Conservation (phyloP, 2,329 filamentous ascomycete genomes). For the Aspergillus pseudoviridinutans region DNA sequence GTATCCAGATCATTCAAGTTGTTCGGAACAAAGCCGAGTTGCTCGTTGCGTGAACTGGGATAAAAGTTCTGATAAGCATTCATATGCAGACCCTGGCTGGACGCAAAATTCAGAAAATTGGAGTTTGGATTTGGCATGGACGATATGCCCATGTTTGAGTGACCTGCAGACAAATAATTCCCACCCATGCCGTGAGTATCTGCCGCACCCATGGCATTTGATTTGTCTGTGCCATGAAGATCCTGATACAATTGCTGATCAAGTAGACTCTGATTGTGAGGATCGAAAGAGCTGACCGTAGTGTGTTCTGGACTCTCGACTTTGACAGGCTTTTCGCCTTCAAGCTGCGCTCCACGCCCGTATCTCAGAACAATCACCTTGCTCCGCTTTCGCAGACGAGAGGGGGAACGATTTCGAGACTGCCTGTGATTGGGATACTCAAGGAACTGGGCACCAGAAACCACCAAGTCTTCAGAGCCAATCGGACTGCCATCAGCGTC, state of each 20-base stretch:
- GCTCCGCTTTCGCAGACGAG: background rate
- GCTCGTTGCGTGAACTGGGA: background rate
- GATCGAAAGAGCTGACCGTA: background rate
- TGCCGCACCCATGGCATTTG: background rate
- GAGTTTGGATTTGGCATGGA: background rate
- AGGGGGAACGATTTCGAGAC: background rate
- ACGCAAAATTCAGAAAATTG: background rate
- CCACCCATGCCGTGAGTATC: background rate
- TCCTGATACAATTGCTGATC: background rate
- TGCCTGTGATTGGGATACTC: slow-evolving; percentile 11
- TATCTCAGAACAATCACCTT: slow-evolving; percentile 16
- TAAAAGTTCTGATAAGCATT: background rate
- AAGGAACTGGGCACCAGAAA: slow-evolving; percentile 15
- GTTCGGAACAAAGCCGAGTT: background rate
- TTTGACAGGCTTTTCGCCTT: background rate
- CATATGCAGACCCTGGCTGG: background rate
- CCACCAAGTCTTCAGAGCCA: slow-evolving; percentile 9
- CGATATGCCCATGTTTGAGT: background rate
- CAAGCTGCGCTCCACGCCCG: background rate
- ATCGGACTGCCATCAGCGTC: slow-evolving; percentile 1
- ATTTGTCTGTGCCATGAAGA: background rate
- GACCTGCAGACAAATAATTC: background rate
- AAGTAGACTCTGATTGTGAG: background rate
- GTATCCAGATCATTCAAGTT: background rate
- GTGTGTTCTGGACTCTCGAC: background rate